Base-by-base conservation (phyloP, 2,329 filamentous ascomycete species). In the Ophiostoma pallidulum region DNA sequence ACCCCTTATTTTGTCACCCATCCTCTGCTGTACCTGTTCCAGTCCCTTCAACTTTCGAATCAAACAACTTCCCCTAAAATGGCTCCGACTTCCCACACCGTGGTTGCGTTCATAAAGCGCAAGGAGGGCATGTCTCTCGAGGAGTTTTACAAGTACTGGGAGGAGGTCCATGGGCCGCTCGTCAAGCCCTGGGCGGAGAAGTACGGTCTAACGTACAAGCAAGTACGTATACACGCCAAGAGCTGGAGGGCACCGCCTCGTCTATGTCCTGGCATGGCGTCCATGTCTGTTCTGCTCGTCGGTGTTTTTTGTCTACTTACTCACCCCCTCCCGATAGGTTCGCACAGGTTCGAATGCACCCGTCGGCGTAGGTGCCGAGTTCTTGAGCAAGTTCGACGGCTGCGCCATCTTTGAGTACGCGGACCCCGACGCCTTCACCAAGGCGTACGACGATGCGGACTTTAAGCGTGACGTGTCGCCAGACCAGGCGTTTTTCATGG, bases 131-230 rank as follows among this genome's bases (percentile, higher is more conserved):
- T 63, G 39, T 59, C 57, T 13, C 56, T 50, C 20, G 59, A 53
- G 24, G 54, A 62, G 37, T 63, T 65, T 52, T 63, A 62, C 57
- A 50, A 58, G 33, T 59, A 63, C 51, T 65, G 62, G 62, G 51
- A 62, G 44, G 52, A 58, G 8, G 52, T 60, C 14, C 61, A 64
- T 47, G 61, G 56, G 4, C 57, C 57, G 4, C 59, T 64, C 31
- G 60, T 62, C 16, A 56, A 56, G 44, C 59, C 62, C 1, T 65
- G 62, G 62, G 59, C 59, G 14, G 53, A 62, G 50, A 60, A 61
- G 47, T 57, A 63, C 47, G 60, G 59, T 13, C 55, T 64, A 29
- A 44, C 54, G 22, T 64, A 64, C 48, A 61, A 61, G 19, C 63
- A 65, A 56, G 58, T 57, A 31, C 10, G 41, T 20, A 4, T 9